Conservation (phyloP, 495 filamentous ascomycete species). For the Hyaloscypha hepaticicola region DNA sequence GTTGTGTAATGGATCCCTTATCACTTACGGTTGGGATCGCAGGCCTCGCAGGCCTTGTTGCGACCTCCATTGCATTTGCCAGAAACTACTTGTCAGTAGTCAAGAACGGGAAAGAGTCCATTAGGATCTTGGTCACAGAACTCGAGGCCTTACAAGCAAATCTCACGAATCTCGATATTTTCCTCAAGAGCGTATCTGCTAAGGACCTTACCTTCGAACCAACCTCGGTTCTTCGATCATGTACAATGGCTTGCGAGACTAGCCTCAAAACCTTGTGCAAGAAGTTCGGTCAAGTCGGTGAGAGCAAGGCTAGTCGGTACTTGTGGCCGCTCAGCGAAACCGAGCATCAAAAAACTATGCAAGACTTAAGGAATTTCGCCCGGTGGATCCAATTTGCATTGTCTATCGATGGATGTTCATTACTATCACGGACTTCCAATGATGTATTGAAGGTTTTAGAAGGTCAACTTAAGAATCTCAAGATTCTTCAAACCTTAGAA, state of each 20-base stretch:
- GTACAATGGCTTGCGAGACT: conserved; percentile 1
- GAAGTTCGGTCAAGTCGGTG: conserved; percentile 1
- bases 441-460: conserved; percentile 2
- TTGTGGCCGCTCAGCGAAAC: conserved; percentile 10
- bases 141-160: conserved; percentile 7
- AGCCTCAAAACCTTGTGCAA: conserved; percentile 1
- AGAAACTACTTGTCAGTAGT: background rate
- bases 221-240: conserved; percentile 9
- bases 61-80: background rate
- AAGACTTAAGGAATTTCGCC: background rate
- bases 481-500: background rate
- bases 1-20: conserved; percentile 2
- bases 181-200: background rate
- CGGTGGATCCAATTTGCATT: conserved; percentile 7
- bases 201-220: background rate
- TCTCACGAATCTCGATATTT: conserved; percentile 2
- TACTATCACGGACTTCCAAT: conserved; percentile 1
- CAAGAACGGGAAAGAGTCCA: background rate
- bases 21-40: background rate
- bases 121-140: background rate
- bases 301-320: background rate
- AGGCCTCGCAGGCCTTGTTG: background rate
- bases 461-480: background rate
- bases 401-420: conserved; percentile 5
- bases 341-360: background rate